These are phyloP conservation scores for Bipolaris gigantea DNA, from an alignment of 2,329 filamentous ascomycete genomes.

Conservation along the genomic window DNA sequence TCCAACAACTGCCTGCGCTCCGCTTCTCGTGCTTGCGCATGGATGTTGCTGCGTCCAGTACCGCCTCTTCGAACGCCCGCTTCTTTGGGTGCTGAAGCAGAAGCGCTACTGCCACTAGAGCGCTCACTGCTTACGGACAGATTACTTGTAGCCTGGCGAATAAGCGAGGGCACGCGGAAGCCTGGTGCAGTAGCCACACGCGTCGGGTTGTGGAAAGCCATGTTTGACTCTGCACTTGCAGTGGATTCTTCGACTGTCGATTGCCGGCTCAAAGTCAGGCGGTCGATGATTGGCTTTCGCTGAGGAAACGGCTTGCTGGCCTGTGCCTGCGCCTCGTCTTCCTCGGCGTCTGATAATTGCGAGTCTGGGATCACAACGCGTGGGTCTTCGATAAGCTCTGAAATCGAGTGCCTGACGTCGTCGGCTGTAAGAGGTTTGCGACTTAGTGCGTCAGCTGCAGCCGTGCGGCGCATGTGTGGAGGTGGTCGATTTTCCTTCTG, in stretches of 20 bases:
- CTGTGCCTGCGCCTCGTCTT: slow-evolving; percentile 29
- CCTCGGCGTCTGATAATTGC: slow-evolving; percentile 45
- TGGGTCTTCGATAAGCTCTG: slow-evolving; percentile 74
- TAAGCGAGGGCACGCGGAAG: slow-evolving; percentile 71
- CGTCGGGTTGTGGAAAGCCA: slow-evolving; percentile 60
- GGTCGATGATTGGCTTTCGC: slow-evolving; percentile 64
- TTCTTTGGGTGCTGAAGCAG: slow-evolving; percentile 22
- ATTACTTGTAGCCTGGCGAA: slow-evolving; percentile 71
- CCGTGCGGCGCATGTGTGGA: slow-evolving; percentile 64
- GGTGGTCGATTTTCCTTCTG: slow-evolving; percentile 53
- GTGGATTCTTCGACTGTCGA: slow-evolving; percentile 32
- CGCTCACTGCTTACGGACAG: slow-evolving; percentile 37
- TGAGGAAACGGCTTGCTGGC: slow-evolving; percentile 40
- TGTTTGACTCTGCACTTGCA: slow-evolving; percentile 38
- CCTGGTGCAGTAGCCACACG: slow-evolving; percentile 38
- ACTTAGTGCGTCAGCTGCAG: slow-evolving; percentile 54
- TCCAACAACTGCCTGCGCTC: slow-evolving; percentile 57
- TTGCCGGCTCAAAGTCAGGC: slow-evolving; percentile 68
- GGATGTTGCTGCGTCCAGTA: slow-evolving; percentile 62
- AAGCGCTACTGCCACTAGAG: slow-evolving; percentile 31
- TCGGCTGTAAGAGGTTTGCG: slow-evolving; percentile 72
- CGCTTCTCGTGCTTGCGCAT: slow-evolving; percentile 61
- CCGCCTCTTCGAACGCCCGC: slow-evolving; percentile 52
- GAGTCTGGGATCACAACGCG: slow-evolving; percentile 59
- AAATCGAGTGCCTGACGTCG: slow-evolving; percentile 82